Evolutionary conservation across 768 basidiomycete genomes (phyloP), one percentile per base, ranked within the genome.

Genomic region (Leccinum disarticulatum): DNA sequence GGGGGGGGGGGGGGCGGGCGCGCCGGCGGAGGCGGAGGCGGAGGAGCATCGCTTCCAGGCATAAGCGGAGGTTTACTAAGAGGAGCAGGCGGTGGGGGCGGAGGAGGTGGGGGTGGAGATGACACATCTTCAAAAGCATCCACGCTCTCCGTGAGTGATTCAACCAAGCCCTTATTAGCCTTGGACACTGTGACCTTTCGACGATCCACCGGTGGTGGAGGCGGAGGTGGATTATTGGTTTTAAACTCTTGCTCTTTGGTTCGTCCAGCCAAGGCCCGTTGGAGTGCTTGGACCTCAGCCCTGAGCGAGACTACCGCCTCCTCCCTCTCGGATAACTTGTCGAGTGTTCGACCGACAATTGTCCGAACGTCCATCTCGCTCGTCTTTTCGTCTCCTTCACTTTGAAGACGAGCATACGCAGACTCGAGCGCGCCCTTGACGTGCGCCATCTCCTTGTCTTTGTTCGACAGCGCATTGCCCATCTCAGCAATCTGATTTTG

Each of bases 361-460:
- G 79, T 66, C 56, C 87, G 83, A 3, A 88, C 81, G 64, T 93
- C 89, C 52, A 87, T 69, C 52, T 85, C 84, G 0, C 79, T 73
- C 52, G 72, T 78, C 48, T 77, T 79, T 25, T 65, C 69, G 27
- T 79, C 79, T 53, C 82, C 80, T 48, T 82, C 74, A 6, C 82
- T 77, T 6, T 81, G 79, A 70, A 95, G 88, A n/a, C 90, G 82
- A 11, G 87, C 87, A 72, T 92, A 92, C 5, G 95, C 88, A 7
- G 90, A 88, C 71, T 94, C 91, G 38, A 97, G 77, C n/a, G 92
- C 90, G 14, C 88, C 87, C 68, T 93, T 92, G 41, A 95, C 80
- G 66, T 88, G 91, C 0, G 81, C 64, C 35, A 88, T 79, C 57
- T 94, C 90, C 68, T 92, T 93, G 62, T 88, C 84, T 67, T 87